A percentile compares a stretch with the other conserved stretches of the same genome.
Evolutionary conservation across 148 eudicot species (phyloP).

Genomic region (Gaultheria prostrata): DNA sequence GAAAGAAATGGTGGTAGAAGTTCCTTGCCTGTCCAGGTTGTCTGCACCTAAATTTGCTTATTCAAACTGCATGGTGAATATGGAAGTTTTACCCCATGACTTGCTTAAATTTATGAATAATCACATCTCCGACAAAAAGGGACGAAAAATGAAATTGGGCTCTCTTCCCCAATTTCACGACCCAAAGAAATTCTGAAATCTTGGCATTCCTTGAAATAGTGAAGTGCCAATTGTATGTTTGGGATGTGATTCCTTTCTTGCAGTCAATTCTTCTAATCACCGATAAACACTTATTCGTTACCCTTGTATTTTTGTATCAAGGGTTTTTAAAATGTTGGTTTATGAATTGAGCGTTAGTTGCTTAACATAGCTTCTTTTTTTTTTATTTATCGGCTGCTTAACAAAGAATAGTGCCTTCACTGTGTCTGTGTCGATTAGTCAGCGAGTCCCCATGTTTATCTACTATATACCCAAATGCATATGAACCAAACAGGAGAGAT

Average conservation of each 20-base stretch:
- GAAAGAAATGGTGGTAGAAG: neutral
- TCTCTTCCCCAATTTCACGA: neutral
- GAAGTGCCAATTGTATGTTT: neutral
- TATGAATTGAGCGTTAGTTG: neutral
- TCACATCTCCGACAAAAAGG: neutral
- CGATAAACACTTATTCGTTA: neutral
- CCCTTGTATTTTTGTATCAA: neutral
- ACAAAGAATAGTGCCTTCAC: neutral
- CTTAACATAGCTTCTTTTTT: too few species aligned
- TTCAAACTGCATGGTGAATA: neutral
- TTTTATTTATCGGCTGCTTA: too few species aligned
- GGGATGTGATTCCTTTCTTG: neutral
- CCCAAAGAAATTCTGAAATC: neutral
- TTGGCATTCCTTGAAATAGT: neutral
- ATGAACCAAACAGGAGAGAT: neutral
- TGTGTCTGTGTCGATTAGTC: neutral
- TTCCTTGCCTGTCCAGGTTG: constrained; percentile 7
- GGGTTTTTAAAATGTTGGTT: neutral
- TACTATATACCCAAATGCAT: neutral
- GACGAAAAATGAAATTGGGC: neutral
- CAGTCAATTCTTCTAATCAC: neutral
- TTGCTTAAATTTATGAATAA: neutral
- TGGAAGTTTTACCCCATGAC: neutral
- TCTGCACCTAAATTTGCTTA: neutral
- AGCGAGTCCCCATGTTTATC: neutral